Percentiles rank a stretch among this genome's conserved stretches.
phyloP scores from a whole-genome alignment of 2,329 filamentous ascomycete species.

The Sarocladiaceae sp. region DNA sequence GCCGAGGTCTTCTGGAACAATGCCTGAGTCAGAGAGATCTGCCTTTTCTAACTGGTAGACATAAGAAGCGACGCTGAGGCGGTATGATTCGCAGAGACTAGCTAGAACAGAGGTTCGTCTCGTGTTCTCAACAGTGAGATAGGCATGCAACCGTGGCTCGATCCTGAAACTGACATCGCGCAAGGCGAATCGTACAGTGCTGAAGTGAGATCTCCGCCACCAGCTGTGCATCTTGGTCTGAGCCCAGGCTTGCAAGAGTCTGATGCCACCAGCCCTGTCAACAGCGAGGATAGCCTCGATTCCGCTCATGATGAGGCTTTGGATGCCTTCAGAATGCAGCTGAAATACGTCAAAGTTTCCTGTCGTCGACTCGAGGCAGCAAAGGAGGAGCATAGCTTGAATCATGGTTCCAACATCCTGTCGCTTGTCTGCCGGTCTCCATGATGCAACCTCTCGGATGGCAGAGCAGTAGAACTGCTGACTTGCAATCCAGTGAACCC shows the following conservation, averaged over 20 bases:
- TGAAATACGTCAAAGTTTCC: neutral
- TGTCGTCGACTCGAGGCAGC: neutral
- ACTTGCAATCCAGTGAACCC: conserved; percentile 3
- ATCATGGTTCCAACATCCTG: neutral
- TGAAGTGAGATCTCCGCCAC: neutral
- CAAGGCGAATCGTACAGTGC: neutral
- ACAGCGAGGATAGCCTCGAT: neutral
- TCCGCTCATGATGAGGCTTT: neutral
- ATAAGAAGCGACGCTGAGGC: neutral
- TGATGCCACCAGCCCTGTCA: neutral
- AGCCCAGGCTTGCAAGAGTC: neutral
- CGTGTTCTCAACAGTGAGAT: neutral
- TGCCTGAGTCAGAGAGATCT: neutral
- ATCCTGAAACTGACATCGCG: neutral
- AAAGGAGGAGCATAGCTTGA: neutral
- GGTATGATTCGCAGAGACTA: neutral
- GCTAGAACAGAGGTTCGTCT: neutral
- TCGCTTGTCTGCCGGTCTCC: neutral
- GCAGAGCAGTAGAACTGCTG: conserved; percentile 5
- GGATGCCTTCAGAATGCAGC: neutral
- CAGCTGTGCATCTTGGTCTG: neutral
- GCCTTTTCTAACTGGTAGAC: neutral
- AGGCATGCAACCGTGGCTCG: neutral
- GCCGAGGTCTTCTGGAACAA: neutral
- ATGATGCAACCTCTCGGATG: neutral